Base-by-base conservation (phyloP, 192 early-diverging fungal genomes). In the Paraglomus brasilianum region DNA sequence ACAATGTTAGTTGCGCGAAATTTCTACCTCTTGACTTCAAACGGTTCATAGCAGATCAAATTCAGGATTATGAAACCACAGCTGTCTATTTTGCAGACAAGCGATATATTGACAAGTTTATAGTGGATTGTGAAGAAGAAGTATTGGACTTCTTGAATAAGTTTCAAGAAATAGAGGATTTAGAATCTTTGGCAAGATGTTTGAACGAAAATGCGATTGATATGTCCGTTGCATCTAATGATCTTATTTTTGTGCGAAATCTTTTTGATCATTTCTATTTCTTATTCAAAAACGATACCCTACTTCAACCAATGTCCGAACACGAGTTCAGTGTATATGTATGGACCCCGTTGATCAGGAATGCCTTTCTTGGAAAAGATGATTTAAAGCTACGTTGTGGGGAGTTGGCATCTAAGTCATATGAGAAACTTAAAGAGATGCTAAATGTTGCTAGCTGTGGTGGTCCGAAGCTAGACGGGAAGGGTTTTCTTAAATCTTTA, bases 141-240 rank as follows among this genome's bases (percentile, higher is more conserved):
- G 60, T 63, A 24, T 45, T 63, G 47, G 0, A 63, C 21, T 63
- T 46, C 7, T 15, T 63, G 30, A 30, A 63, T 46, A 63, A 63
- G 17, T 63, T 63, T 46, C 1, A 63, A 46, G n/a, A 63, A 11
- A 63, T 63, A 15, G 4, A 63, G 43, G 36, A 46, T 46, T 63
- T 63, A 8, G 30, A 46, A 15, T 63, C 60, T 46, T 46, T 63
- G 30, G 44, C 13, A 24, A 5, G 47, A 8, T 46, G 43, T 46
- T 45, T 63, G 30, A 44, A 63, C 47, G 47, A 63, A 63, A 63
- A 63, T 63, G 8, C 11, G 38, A 63, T 63, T 24, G 47, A 44
- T 45, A 11, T 46, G 43, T 63, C 44, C 5, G 47, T 44, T 24
- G 43, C 9, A 4, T 46, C 44, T n/a, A 63, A 63, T 46, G 60